Evolutionary conservation across 768 basidiomycete genomes (phyloP).

Genomic region (Leccinum fibrillosum): DNA sequence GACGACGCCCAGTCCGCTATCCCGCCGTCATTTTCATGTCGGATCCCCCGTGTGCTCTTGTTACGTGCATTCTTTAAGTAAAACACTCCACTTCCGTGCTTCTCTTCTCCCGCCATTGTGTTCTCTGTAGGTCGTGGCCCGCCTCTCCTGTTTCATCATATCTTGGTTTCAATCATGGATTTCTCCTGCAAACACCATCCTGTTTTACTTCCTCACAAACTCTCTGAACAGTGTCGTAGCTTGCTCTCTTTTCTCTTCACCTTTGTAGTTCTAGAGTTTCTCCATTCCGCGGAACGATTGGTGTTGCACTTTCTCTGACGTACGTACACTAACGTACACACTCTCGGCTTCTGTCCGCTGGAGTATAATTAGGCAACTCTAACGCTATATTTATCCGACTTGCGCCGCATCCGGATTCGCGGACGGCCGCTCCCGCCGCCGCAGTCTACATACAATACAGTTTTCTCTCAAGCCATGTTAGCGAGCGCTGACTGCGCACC

Average conservation of each 20-base stretch:
- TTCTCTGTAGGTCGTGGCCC: neutral
- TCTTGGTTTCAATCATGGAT: neutral
- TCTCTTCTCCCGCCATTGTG: neutral
- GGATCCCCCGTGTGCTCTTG: neutral
- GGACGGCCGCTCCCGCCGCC: neutral
- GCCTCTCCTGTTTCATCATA: neutral
- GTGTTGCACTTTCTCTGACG: neutral
- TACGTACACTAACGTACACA: neutral
- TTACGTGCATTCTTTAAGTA: neutral
- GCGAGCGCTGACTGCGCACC: neutral
- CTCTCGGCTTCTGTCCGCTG: neutral
- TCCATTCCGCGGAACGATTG: neutral
- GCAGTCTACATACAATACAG: neutral
- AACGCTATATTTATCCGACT: neutral
- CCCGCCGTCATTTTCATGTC: neutral
- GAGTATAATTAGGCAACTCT: neutral
- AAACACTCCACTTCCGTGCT: neutral
- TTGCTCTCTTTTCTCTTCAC: neutral
- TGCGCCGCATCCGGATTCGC: neutral
- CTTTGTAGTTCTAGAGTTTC: neutral
- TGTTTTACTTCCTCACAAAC: neutral
- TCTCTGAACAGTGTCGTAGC: neutral
- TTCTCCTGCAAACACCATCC: neutral
- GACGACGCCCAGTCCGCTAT: neutral
- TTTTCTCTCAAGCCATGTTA: neutral